Percentiles rank a stretch among this genome's conserved stretches.
Conservation (phyloP, 768 basidiomycete species). For the Mycena vitilis region DNA sequence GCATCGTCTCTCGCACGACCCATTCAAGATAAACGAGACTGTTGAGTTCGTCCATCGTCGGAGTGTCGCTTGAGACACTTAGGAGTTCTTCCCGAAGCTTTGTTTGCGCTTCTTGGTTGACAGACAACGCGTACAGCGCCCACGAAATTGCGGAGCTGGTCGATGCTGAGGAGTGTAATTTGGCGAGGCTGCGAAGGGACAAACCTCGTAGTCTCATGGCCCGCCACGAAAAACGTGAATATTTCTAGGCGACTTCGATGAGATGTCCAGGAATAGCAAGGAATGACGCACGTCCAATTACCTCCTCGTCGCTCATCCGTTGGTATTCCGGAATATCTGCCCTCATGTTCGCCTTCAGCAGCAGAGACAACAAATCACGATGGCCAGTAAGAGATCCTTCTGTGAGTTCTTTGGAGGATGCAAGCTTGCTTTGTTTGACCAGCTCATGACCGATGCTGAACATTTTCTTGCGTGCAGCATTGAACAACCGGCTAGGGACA, state of each 20-base stretch:
- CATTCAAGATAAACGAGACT: slow-evolving; percentile 54
- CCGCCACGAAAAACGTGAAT: slow-evolving; percentile 57
- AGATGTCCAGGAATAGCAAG: neutral
- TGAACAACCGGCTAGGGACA: slow-evolving; percentile 21
- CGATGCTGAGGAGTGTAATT: neutral
- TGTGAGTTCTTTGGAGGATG: slow-evolving; percentile 35
- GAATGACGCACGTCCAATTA: slow-evolving; percentile 43
- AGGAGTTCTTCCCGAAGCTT: slow-evolving; percentile 59
- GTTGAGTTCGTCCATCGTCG: slow-evolving; percentile 57
- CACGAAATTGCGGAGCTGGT: slow-evolving; percentile 43
- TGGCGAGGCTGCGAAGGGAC: neutral
- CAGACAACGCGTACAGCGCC: slow-evolving; percentile 56
- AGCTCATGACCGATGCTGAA: slow-evolving; percentile 53
- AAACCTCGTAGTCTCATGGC: slow-evolving; percentile 35
- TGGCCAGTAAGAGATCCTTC: slow-evolving; percentile 41
- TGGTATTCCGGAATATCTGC: slow-evolving; percentile 56
- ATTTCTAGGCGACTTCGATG: slow-evolving; percentile 40
- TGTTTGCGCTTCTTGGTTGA: slow-evolving; percentile 52
- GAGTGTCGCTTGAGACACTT: slow-evolving; percentile 46
- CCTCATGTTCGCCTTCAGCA: slow-evolving; percentile 63
- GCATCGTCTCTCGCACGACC: slow-evolving; percentile 70
- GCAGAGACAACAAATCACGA: slow-evolving; percentile 59
- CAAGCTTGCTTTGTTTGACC: slow-evolving; percentile 51
- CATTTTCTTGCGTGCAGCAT: slow-evolving; percentile 45
- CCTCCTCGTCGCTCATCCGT: slow-evolving; percentile 59